These are phyloP conservation scores for Lyophyllum semitale DNA, from an alignment of 768 basidiomycete species.

Conservation along the genomic window DNA sequence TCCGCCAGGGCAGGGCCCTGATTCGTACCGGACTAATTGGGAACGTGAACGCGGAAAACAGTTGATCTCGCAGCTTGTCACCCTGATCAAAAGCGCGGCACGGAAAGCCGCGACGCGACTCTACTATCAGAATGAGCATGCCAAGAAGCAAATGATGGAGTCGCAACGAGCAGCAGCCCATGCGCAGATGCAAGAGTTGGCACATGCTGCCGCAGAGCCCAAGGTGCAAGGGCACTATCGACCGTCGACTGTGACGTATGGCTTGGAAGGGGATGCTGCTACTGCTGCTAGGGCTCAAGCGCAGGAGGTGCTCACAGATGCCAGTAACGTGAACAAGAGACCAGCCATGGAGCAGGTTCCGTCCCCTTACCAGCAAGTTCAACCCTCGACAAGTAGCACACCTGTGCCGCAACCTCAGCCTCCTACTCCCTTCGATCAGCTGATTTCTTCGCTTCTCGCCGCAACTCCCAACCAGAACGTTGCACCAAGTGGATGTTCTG, in stretches of 20 bases:
- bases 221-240: slow-evolving; percentile 32
- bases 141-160: slow-evolving; percentile 8
- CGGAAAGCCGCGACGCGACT: slow-evolving; percentile 62
- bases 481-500: not conserved
- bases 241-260: slow-evolving; percentile 33
- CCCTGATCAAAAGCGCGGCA: slow-evolving; percentile 60
- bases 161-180: slow-evolving; percentile 5
- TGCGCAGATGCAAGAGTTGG: not conserved
- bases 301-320: slow-evolving; percentile 26
- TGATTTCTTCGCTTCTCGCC: slow-evolving; percentile 41
- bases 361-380: slow-evolving; percentile 4
- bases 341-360: not conserved
- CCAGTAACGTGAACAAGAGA: slow-evolving; percentile 18
- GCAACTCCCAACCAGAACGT: slow-evolving; percentile 20
- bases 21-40: slow-evolving; percentile 66
- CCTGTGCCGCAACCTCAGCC: slow-evolving; percentile 12
- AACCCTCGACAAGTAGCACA: not conserved
- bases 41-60: slow-evolving; percentile 62
- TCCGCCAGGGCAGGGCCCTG: slow-evolving; percentile 66
- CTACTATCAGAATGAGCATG: slow-evolving; percentile 32
- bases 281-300: slow-evolving; percentile 8
- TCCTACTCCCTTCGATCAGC: slow-evolving; percentile 37
- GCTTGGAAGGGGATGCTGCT: slow-evolving; percentile 19
- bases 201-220: slow-evolving; percentile 3
- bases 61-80: slow-evolving; percentile 61